Evolutionary conservation across 225 moss, liverwort and hornwort species (phyloP).

Genomic region (Polytrichum commune): DNA sequence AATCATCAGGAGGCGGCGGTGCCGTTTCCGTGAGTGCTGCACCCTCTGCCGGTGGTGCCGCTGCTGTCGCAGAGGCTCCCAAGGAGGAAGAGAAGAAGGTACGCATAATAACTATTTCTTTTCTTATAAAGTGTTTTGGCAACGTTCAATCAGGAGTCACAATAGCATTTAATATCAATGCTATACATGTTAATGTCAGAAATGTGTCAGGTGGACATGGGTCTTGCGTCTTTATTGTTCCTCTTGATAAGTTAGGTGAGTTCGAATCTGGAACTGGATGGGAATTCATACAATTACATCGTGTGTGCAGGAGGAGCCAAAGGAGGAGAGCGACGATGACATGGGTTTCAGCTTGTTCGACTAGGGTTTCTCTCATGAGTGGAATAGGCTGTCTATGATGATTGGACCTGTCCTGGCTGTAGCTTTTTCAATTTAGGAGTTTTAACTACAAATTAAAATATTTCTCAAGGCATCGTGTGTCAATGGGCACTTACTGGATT

Average conservation of each 20-base stretch:
- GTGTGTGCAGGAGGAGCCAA: constrained; percentile 51
- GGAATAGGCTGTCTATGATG: not conserved
- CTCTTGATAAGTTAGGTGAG: too few relatives aligned
- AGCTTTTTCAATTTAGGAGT: too few relatives aligned
- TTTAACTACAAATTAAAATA: too few relatives aligned
- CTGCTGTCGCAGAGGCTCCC: constrained; percentile 27
- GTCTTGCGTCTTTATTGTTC: too few relatives aligned
- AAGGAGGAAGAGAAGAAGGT: constrained; percentile 68
- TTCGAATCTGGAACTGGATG: too few relatives aligned
- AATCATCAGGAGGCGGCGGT: constrained; percentile 57
- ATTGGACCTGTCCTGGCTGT: too few relatives aligned
- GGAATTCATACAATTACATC: too few relatives aligned
- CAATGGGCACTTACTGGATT: too few relatives aligned
- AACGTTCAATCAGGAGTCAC: not conserved
- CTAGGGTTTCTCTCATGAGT: constrained; percentile 28
- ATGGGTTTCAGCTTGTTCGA: constrained; percentile 81
- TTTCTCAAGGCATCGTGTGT: too few relatives aligned
- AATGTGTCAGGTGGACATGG: too few relatives aligned
- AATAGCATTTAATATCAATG: not conserved
- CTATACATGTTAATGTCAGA: not conserved
- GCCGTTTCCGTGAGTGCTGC: constrained; percentile 45
- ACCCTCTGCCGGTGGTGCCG: constrained; percentile 37
- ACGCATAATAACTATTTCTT: too few relatives aligned
- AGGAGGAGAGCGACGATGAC: constrained; percentile 71
- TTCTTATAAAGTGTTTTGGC: not conserved